Evolutionary conservation across 2,329 filamentous ascomycete genomes (phyloP).

Genomic region (Aspergillus pseudotamarii): DNA sequence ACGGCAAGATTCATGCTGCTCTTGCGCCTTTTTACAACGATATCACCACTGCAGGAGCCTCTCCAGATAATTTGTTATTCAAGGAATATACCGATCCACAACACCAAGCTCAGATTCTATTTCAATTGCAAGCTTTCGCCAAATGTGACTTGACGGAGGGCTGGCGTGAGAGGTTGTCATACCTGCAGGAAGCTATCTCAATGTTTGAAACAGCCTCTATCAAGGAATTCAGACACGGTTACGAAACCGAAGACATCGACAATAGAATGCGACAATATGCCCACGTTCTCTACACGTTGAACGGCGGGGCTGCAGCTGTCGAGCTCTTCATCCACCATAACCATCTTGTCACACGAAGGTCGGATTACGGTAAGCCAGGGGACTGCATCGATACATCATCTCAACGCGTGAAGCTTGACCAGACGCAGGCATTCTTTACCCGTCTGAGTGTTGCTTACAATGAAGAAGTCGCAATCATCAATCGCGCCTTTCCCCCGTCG

Average conservation of each 20-base stretch:
- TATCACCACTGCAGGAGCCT: conserved; percentile 70
- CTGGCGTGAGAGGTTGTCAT: conserved; percentile 70
- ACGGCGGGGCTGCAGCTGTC: conserved; percentile 75
- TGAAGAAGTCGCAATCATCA: conserved; percentile 78
- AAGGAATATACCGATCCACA: conserved; percentile 85
- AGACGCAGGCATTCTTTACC: conserved; percentile 80
- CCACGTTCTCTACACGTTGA: conserved; percentile 78
- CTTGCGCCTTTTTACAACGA: conserved; percentile 88
- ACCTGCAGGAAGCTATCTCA: conserved; percentile 71
- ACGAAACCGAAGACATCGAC: conserved; percentile 84
- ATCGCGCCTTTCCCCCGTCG: conserved; percentile 75
- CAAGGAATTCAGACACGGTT: conserved; percentile 89
- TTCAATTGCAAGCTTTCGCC: conserved; percentile 76
- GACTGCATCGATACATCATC: conserved; percentile 75
- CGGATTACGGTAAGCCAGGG: conserved; percentile 71
- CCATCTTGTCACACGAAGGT: conserved; percentile 74
- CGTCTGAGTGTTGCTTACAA: conserved; percentile 74
- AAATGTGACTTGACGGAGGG: conserved; percentile 79
- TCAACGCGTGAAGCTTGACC: conserved; percentile 74
- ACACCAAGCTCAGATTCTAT: conserved; percentile 85
- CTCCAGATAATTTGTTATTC: conserved; percentile 79
- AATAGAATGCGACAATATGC: conserved; percentile 88
- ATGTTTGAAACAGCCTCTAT: conserved; percentile 91
- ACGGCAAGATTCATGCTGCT: conserved; percentile 85
- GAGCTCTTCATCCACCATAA: conserved; percentile 90